Evolutionary conservation across 225 moss, liverwort and hornwort species (phyloP), one percentile per base, ranked within the genome.

Genomic region (Lunularia cruciata): DNA sequence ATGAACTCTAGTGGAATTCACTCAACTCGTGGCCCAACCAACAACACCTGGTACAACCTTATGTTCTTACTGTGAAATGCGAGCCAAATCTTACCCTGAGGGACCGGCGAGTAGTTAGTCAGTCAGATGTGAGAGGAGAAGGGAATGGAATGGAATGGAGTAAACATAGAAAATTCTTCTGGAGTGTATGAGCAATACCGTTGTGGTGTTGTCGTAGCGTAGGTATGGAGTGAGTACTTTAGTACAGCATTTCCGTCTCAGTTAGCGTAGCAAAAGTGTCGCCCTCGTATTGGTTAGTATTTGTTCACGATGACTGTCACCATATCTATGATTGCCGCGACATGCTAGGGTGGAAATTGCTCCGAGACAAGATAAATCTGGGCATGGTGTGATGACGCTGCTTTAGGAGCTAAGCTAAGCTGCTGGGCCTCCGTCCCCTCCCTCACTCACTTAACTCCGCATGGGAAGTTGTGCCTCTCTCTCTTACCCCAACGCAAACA

Each of bases 311-410:
- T 16, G 43, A 43, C 56, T 57, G 56, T 9, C 56, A 57, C 56
- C 2, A 57, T 63, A 39, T 63, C 40, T 63, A 63, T 39, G 62
- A 42, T 63, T 63, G 60, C 60, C 10, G 28, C 25, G 42, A 63
- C 40, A 63, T 63, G 62, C 62, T 42, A 42, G 23, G 62, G 62
- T 43, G 62, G 40, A 42, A 40, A 39, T 23, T 39, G 39, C 37
- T 61, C 60, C 19, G 37, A 58, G 58, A 58, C 58, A 58, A 35
- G 58, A 58, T 58, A 32, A 32, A 60, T 60, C 60, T 60, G 60
- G 60, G 36, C 60, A 60, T 22, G 36, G 60, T 37, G 36, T 60
- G 60, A 60, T 60, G 60, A 60, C 36, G 36, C 34, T 0, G 25
- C 25, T 20, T 23, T 53, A 5, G 12, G 53, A 26, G 8, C 53